Evolutionary conservation across 768 basidiomycete genomes (phyloP), one percentile per base, ranked within the genome.

Genomic region (Termitomyces heimii): DNA sequence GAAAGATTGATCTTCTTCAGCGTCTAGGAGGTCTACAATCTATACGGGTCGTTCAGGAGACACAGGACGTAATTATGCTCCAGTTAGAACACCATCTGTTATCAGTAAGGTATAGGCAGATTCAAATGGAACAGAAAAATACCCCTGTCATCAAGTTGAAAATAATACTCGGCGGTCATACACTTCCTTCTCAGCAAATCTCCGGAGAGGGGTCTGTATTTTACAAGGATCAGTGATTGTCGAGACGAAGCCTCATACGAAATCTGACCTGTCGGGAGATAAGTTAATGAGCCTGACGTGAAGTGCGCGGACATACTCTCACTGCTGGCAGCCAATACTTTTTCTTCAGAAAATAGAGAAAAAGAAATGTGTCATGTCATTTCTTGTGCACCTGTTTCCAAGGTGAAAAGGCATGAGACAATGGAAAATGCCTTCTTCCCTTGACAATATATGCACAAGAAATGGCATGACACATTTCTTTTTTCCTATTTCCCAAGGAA

Each of bases 121-220:
- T 9, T 12, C 31, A 48, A n/a, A 13, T 7, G 7, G 34, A 5
- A 20, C 32, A 52, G 32, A 31, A 24, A 43, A 81, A 63, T n/a
- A 76, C 72, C 14, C 68, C 75, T 26, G 78, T 80, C 81, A 83
- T n/a, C n/a, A n/a, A n/a, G n/a, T n/a, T n/a, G n/a, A 66, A 83
- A 83, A 68, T 79, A 82, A 74, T 69, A n/a, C n/a, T 22, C 82
- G 75, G 56, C 81, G 73, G 28, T 80, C 78, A 59, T 83, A 82
- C 7, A 76, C 78, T 45, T 81, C 80, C 52, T 73, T 77, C 13
- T 75, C 79, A 45, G 71, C 54, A 47, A 84, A 73, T 39, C 75
- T 71, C 81, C 82, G 83, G 61, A 75, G 67, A 10, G 75, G 81
- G 79, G 66, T 82, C 79, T 44, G 79, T 68, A 63, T 82, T 77